phyloP scores from a whole-genome alignment of 257 asterid genomes.

The Nicotiana obtusifolia region DNA sequence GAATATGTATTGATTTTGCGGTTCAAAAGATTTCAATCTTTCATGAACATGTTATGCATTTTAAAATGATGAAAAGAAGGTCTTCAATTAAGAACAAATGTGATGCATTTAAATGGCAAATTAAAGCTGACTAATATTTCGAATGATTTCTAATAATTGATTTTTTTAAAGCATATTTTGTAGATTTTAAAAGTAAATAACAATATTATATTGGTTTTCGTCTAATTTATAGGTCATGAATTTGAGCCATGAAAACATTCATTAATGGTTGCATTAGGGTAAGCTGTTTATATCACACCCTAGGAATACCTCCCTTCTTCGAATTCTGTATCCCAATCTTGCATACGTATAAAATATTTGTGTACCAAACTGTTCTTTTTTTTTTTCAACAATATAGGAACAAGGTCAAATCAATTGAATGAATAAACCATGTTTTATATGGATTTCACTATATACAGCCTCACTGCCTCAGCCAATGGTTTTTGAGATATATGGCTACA shows the following conservation, averaged over 20 bases:
- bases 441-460: neutral
- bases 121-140: neutral
- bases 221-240: no score
- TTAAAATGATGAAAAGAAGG: neutral
- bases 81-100: neutral
- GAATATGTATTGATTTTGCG: no score
- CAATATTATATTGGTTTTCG: no score
- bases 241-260: no score
- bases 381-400: neutral
- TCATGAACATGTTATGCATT: no score
- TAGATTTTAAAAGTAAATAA: neutral
- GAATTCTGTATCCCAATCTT: no score
- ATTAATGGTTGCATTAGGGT: no score
- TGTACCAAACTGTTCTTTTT: no score
- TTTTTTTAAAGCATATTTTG: neutral
- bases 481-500: neutral
- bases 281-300: no score
- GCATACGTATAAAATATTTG: no score
- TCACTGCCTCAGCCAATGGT: neutral
- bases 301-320: no score
- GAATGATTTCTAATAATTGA: neutral
- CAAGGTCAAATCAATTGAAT: neutral
- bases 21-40: no score
- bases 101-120: neutral
- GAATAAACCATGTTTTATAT: neutral